A percentile compares a stretch with the other conserved stretches of the same genome.
phyloP scores from a whole-genome alignment of 1,284 basidiomycete species.

The Lignosus rhinocerotis region DNA sequence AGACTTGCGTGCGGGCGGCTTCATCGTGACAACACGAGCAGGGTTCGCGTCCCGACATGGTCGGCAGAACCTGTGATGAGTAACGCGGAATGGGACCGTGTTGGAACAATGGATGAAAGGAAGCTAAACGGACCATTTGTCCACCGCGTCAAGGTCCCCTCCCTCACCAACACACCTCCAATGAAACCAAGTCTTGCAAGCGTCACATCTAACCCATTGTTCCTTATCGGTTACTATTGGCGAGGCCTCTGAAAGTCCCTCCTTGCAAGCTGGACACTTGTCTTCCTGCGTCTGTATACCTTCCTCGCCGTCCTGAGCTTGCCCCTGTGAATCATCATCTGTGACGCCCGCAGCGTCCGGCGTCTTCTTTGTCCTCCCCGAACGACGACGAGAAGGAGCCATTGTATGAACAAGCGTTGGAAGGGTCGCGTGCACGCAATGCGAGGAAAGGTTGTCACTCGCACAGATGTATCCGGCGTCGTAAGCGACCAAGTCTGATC shows the following conservation, averaged over 20 bases:
- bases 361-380: constrained; percentile 26
- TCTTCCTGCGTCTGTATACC: constrained; percentile 20
- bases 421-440: background rate
- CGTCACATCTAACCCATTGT: constrained; percentile 74
- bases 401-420: constrained; percentile 12
- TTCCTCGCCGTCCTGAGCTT: constrained; percentile 13
- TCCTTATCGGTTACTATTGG: constrained; percentile 49
- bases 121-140: constrained; percentile 50
- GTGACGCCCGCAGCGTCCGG: constrained; percentile 25
- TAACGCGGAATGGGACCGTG: no score
- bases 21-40: constrained; percentile 66
- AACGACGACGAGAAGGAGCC: constrained; percentile 30
- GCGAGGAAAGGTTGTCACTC: background rate
- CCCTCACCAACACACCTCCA: constrained; percentile 77
- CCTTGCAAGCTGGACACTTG: constrained; percentile 29
- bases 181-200: constrained; percentile 79
- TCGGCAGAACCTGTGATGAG: constrained; percentile 62
- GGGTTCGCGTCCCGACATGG: constrained; percentile 60
- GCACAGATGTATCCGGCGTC: background rate
- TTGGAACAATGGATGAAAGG: background rate
- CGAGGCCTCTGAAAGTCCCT: background rate
- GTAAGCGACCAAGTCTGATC: constrained; percentile 5
- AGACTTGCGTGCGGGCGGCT: constrained; percentile 77
- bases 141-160: constrained; percentile 58
- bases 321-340: constrained; percentile 18